Percentiles rank a stretch among this genome's conserved stretches.
Evolutionary conservation across 2,329 filamentous ascomycete genomes (phyloP).

Genomic region (Conoideocrella luteorostrata): DNA sequence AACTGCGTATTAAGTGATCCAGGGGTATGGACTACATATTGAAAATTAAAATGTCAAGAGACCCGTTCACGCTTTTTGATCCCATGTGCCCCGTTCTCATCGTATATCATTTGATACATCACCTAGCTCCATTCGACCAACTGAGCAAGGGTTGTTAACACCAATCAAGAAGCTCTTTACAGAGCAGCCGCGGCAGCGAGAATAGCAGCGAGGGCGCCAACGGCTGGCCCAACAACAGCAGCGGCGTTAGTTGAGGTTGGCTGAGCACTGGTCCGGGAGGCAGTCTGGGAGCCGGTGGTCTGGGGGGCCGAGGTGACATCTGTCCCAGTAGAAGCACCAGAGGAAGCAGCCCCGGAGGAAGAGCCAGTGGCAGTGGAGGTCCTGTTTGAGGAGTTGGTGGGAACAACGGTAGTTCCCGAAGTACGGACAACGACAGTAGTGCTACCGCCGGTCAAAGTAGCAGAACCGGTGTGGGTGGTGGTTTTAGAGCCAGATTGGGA

Average conservation of each 20-base stretch:
- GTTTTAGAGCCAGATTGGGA: slow-evolving; percentile 4
- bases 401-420: slow-evolving; percentile 3
- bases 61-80: not conserved
- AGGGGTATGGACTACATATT: slow-evolving; percentile 5
- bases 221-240: slow-evolving; percentile 10
- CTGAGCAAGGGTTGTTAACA: not conserved
- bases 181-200: slow-evolving; percentile 26
- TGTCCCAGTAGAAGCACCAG: too few species aligned
- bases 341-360: slow-evolving; percentile 6
- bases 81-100: not conserved
- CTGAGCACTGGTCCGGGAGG: not conserved
- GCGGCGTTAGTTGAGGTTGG: slow-evolving; percentile 1
- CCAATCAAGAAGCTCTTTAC: slow-evolving; percentile 15
- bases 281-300: not conserved
- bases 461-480: slow-evolving; percentile 2
- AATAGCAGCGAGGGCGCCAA: slow-evolving; percentile 24
- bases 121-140: not conserved
- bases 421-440: slow-evolving; percentile 7
- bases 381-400: slow-evolving; percentile 11
- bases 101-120: slow-evolving; percentile 3
- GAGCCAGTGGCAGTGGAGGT: slow-evolving; percentile 8
- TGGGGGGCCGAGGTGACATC: too few species aligned
- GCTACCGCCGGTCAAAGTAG: slow-evolving; percentile 10
- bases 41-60: slow-evolving; percentile 1
- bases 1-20: slow-evolving; percentile 2